Percentiles rank a stretch among this genome's conserved stretches.
These are phyloP conservation scores for Lachancea nothofagi DNA, from an alignment of 805 yeast genomes.

Conservation along the genomic window DNA sequence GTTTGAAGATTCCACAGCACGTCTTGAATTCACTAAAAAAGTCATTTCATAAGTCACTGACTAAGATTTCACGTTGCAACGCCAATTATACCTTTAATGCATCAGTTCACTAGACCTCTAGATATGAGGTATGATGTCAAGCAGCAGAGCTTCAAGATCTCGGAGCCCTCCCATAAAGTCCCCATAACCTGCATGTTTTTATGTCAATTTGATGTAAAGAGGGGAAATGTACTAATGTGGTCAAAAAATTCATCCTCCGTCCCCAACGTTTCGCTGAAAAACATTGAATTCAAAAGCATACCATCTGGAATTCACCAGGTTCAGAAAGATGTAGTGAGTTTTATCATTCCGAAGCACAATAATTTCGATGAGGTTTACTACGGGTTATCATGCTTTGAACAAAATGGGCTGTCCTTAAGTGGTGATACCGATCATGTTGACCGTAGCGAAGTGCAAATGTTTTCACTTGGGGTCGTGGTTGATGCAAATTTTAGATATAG, in stretches of 20 bases:
- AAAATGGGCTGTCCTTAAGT: constrained; percentile 33
- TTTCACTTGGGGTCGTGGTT: constrained; percentile 55
- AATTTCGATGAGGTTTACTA: constrained; percentile 24
- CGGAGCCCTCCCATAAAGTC: constrained; percentile 11
- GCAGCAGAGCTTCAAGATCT: constrained; percentile 5
- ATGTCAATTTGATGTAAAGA: constrained; percentile 31
- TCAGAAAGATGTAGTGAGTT: constrained; percentile 49
- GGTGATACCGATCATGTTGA: constrained; percentile 25
- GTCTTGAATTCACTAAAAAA: no score
- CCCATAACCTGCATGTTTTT: constrained; percentile 25
- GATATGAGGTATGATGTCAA: constrained; percentile 6
- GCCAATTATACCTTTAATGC: background rate
- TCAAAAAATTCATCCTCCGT: constrained; percentile 14
- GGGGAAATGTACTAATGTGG: constrained; percentile 31
- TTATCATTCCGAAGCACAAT: constrained; percentile 36
- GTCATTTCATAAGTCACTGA: no score
- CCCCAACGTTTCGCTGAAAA: constrained; percentile 28
- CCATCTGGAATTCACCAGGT: constrained; percentile 63
- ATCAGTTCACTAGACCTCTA: constrained; percentile 6
- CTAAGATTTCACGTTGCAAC: background rate
- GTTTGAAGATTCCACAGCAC: background rate
- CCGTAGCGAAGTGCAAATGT: constrained; percentile 50
- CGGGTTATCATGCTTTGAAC: constrained; percentile 50
- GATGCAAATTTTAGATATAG: constrained; percentile 34
- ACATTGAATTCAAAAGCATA: constrained; percentile 56